phyloP scores from a whole-genome alignment of 805 yeast species.

The Torulaspora microellipsoides region DNA sequence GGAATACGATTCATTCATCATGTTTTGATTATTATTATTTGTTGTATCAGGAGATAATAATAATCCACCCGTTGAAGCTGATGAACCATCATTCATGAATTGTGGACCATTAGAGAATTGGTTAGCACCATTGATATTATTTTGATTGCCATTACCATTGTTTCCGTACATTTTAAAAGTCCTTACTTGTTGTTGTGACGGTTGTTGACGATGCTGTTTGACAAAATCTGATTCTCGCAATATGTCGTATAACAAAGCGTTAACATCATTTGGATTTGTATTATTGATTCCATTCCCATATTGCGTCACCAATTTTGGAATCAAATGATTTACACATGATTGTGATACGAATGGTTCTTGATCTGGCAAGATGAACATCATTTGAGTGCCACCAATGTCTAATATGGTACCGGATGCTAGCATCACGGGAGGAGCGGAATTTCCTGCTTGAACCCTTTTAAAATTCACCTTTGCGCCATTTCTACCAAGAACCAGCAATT shows the following conservation, averaged over 20 bases:
- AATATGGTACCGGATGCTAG: constrained; percentile 83
- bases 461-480: constrained; percentile 93
- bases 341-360: constrained; percentile 63
- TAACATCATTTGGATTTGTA: constrained; percentile 21
- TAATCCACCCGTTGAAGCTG: neutral
- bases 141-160: constrained; percentile 2
- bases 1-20: constrained; percentile 6
- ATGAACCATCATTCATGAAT: neutral
- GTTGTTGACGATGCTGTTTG: constrained; percentile 13
- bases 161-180: constrained; percentile 33
- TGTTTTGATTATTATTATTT: constrained; percentile 1
- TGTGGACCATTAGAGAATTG: constrained; percentile 6
- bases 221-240: constrained; percentile 21
- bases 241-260: constrained; percentile 22
- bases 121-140: constrained; percentile 5
- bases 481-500: constrained; percentile 74
- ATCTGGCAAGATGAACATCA: constrained; percentile 98
- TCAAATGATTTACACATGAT: constrained; percentile 32
- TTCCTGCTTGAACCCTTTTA: constrained; percentile 41
- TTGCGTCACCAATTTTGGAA: constrained; percentile 28
- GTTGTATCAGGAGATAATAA: constrained; percentile 6
- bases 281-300: constrained; percentile 21
- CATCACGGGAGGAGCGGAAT: constrained; percentile 44
- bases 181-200: constrained; percentile 16
- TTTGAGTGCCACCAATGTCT: constrained; percentile 96